Percentiles rank a stretch among this genome's conserved stretches.
Evolutionary conservation across 345 rosid genomes (phyloP).

Genomic region (Euphorbia pulcherrima): DNA sequence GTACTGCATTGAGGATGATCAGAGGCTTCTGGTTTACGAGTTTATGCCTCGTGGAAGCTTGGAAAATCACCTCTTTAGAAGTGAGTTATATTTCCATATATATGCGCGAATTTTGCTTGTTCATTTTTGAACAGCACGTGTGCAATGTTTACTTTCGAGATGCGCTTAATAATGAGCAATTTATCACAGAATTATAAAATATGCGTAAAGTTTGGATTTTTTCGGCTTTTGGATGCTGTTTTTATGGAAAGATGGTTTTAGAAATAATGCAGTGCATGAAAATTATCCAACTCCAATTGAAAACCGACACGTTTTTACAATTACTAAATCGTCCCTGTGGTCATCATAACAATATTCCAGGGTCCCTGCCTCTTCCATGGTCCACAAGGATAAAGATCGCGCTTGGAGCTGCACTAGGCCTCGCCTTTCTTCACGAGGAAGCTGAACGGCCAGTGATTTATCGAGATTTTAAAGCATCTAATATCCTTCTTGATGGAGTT

Average conservation of each 20-base stretch:
- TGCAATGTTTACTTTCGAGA: neutral
- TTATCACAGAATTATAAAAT: neutral
- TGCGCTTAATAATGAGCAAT: neutral
- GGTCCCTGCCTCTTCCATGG: conserved; percentile 46
- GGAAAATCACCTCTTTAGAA: conserved; percentile 26
- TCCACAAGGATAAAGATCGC: conserved; percentile 37
- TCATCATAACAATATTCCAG: conserved; percentile 23
- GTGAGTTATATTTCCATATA: conserved; percentile 7
- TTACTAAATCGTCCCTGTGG: too few relatives aligned
- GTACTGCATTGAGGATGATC: conserved; percentile 23
- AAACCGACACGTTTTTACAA: too few relatives aligned
- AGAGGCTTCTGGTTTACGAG: conserved; percentile 27
- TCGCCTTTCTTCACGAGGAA: conserved; percentile 48
- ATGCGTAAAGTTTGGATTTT: too few relatives aligned
- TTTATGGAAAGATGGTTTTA: too few relatives aligned
- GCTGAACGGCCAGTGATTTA: conserved; percentile 45
- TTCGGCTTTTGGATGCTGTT: too few relatives aligned
- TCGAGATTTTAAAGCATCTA: conserved; percentile 46
- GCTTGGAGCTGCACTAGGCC: conserved; percentile 43
- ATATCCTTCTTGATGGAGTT: conserved; percentile 44
- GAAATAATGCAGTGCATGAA: conserved; percentile 2
- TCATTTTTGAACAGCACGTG: neutral
- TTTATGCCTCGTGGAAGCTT: conserved; percentile 31
- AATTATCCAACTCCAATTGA: too few relatives aligned
- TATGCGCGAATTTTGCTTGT: conserved; percentile 13